These are phyloP conservation scores for Psophocarpus tetragonolobus DNA, from an alignment of 306 rosid species.

Conservation along the genomic window DNA sequence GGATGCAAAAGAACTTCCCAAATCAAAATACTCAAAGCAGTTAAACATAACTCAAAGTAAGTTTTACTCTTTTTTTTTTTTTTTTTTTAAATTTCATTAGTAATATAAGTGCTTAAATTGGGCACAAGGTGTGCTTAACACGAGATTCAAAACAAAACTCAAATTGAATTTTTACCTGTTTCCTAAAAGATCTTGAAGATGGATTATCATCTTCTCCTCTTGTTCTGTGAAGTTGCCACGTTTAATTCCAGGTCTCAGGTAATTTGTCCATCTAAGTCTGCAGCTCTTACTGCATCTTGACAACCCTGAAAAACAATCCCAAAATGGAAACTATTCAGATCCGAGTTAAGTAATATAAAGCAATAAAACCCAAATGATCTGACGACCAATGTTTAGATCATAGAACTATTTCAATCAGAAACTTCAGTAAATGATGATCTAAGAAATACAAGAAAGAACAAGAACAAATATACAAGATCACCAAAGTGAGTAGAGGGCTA, in stretches of 20 bases:
- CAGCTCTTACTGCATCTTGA: conserved; percentile 91
- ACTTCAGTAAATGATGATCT: background rate
- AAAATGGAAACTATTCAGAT: background rate
- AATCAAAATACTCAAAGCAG: background rate
- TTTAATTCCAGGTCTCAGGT: conserved; percentile 86
- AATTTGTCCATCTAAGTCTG: conserved; percentile 94
- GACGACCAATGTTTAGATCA: background rate
- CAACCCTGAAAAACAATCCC: conserved; percentile 53
- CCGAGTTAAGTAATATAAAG: background rate
- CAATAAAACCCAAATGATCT: background rate
- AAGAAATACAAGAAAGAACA: background rate
- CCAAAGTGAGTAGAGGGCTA: background rate
- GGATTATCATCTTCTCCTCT: conserved; percentile 96
- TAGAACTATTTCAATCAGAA: background rate
- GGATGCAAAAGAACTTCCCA: background rate
- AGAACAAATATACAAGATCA: background rate
- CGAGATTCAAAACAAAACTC: background rate
- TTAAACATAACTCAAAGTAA: background rate
- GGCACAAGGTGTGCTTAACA: background rate
- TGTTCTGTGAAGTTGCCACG: conserved; percentile 89
- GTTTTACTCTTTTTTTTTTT: too few relatives aligned
- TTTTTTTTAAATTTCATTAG: background rate
- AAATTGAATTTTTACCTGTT: conserved; percentile 55
- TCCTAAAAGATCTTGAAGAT: conserved; percentile 94
- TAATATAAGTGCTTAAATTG: background rate